A percentile compares a stretch with the other conserved stretches of the same genome.
Evolutionary conservation across 768 basidiomycete species (phyloP).

Genomic region (Phaeotremella skinneri): DNA sequence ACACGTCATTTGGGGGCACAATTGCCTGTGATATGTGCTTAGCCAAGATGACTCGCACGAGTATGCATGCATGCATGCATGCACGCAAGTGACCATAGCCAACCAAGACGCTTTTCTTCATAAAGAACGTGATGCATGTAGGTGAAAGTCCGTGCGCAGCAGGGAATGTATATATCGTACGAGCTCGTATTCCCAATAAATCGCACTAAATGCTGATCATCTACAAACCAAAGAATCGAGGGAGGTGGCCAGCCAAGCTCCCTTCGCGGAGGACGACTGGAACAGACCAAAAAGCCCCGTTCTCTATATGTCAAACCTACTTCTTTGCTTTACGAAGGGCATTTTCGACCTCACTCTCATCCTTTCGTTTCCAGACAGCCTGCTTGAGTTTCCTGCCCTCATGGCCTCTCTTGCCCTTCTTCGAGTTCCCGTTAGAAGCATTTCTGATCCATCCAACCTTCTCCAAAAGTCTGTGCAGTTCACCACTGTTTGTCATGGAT

Average conservation of each 20-base stretch:
- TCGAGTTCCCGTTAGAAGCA: not conserved
- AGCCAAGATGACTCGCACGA: not conserved
- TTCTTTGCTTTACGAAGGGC: not conserved
- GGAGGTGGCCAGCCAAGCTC: conserved; percentile 2
- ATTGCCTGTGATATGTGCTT: not conserved
- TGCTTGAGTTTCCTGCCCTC: conserved; percentile 3
- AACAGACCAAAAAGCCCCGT: conserved; percentile 1
- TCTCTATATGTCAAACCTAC: not conserved
- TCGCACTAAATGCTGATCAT: too few species aligned
- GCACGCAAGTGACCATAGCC: too few species aligned
- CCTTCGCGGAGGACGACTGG: not conserved
- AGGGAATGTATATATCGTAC: too few species aligned
- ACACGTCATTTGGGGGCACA: not conserved
- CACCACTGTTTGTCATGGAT: not conserved
- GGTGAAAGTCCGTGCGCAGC: not conserved
- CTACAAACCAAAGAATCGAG: too few species aligned
- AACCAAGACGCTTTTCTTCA: too few species aligned
- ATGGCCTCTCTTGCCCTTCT: not conserved
- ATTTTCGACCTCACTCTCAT: conserved; percentile 2
- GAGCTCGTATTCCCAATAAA: too few species aligned
- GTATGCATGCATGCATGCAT: too few species aligned
- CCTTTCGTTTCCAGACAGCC: conserved; percentile 7
- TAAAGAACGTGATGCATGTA: not conserved
- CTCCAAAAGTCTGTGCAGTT: conserved; percentile 5
- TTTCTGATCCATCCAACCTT: conserved; percentile 17